These are phyloP conservation scores for Arabidopsis lyrata DNA, from an alignment of 441 rosid genomes.

Conservation along the genomic window DNA sequence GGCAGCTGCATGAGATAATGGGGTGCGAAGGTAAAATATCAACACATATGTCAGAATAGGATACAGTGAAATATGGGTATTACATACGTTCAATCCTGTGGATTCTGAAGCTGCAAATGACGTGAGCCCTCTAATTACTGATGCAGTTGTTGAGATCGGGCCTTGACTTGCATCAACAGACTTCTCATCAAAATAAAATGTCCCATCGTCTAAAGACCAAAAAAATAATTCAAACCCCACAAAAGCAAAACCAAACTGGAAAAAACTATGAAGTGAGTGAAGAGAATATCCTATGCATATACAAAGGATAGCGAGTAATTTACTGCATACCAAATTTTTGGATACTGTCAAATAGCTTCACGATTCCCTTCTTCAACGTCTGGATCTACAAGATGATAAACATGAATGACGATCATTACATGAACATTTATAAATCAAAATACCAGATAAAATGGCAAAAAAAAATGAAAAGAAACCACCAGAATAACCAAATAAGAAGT, in stretches of 20 bases:
- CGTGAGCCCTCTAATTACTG: slow-evolving; percentile 83
- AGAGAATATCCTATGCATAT: slow-evolving; percentile 9
- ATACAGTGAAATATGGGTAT: slow-evolving; percentile 16
- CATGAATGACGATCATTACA: slow-evolving; percentile 23
- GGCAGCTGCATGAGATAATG: slow-evolving; percentile 69
- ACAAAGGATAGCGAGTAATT: slow-evolving; percentile 20
- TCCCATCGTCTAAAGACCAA: slow-evolving; percentile 69
- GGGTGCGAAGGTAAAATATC: slow-evolving; percentile 35
- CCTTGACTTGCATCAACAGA: slow-evolving; percentile 60
- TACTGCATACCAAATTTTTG: slow-evolving; percentile 73
- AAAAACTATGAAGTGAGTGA: slow-evolving; percentile 9
- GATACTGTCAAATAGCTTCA: slow-evolving; percentile 84
- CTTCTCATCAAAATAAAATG: slow-evolving; percentile 85
- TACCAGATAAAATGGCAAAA: slow-evolving; percentile 12
- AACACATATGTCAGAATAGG: slow-evolving; percentile 22
- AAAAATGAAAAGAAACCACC: background rate
- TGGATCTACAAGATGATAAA: slow-evolving; percentile 62
- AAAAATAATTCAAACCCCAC: slow-evolving; percentile 21
- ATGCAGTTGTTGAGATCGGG: slow-evolving; percentile 79
- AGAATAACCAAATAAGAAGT: slow-evolving; percentile 3
- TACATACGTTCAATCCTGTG: slow-evolving; percentile 68
- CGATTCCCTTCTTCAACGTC: slow-evolving; percentile 65
- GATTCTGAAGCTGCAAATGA: slow-evolving; percentile 69
- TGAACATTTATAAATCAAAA: background rate
- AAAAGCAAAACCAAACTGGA: background rate